Base-by-base conservation (phyloP, 1,284 basidiomycete species). In the Coniferiporia weirii region DNA sequence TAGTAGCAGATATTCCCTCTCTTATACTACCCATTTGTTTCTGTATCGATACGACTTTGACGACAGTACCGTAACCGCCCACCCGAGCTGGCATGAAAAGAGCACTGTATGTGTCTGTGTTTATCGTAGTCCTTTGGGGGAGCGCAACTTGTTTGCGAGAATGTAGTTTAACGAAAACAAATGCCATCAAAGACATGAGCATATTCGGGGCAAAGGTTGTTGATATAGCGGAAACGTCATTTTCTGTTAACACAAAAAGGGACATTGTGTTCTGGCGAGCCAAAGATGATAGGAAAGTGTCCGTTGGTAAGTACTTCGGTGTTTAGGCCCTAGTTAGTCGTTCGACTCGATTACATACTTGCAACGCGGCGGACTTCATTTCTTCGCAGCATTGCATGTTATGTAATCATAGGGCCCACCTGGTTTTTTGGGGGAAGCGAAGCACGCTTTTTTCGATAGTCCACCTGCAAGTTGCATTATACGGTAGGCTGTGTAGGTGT, bases 1-100 rank as follows among this genome's bases (percentile, higher is more conserved):
- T 95, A 1, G 85, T 85, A 0, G 79, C 91, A 1, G 91, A 89
- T 6, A 95, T 68, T 0, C 92, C 91, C 3, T 67, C 73, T 2
- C 71, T 60, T 5, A 64, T 65, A 0, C 62, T 62, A 0, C 56
- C 53, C 1, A 70, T 74, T 0, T 10, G 38, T 12, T 15, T 40
- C 15, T 91, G 89, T 0, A 91, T 77, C 9, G 82, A 84, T 2
- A 91, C 90, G 35, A 89, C 79, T 71, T 94, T 93, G 62, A 89
- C 76, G 1, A 85, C 75, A 1, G 84, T 84, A 6, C 75, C 76
- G 15, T 73, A 61, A 1, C 66, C 63, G 8, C 73, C 70, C 10
- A 86, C 71, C 13, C 83, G 78, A 12, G 85, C 82, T 1, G 89
- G 88, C 89, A 90, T 90, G 68, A 89, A 86, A 5, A 91, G 72